Conservation (phyloP, 257 asterid genomes). For the Nicotiana paniculata region DNA sequence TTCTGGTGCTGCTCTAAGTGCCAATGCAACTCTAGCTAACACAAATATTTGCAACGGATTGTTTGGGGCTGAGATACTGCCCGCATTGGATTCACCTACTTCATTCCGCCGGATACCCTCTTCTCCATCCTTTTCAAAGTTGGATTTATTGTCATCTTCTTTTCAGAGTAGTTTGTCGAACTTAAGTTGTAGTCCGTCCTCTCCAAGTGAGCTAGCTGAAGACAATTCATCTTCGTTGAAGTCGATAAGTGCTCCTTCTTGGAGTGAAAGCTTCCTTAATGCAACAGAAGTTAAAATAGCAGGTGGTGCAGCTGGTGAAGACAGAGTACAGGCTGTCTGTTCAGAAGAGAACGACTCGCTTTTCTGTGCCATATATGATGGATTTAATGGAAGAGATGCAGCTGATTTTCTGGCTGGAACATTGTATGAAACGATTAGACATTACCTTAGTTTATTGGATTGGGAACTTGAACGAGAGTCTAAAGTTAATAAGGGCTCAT, state of each 20-base stretch:
- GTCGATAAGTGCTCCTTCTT: conserved; percentile 45
- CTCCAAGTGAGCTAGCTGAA: conserved; percentile 53
- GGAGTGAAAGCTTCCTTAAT: conserved; percentile 60
- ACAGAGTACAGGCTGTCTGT: conserved; percentile 94
- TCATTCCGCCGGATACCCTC: conserved; percentile 84
- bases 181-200: conserved; percentile 76
- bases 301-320: conserved; percentile 99
- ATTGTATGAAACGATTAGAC: conserved; percentile 57
- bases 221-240: conserved; percentile 47
- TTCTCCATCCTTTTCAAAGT: conserved; percentile 51
- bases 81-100: conserved; percentile 77
- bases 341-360: conserved; percentile 92
- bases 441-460: conserved; percentile 53
- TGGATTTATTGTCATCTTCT: conserved; percentile 51
- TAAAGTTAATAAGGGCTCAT: not conserved
- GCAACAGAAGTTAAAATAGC: conserved; percentile 73
- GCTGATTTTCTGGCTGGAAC: conserved; percentile 98
- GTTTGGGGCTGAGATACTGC: conserved; percentile 76
- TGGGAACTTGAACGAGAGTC: conserved; percentile 45
- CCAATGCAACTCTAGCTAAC: conserved; percentile 86
- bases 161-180: conserved; percentile 69
- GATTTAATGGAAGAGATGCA: conserved; percentile 93
- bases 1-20: conserved; percentile 96
- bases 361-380: conserved; percentile 82
- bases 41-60: conserved; percentile 94